These are phyloP conservation scores for Microcera coccophila DNA, from an alignment of 2,329 filamentous ascomycete species.

Conservation along the genomic window DNA sequence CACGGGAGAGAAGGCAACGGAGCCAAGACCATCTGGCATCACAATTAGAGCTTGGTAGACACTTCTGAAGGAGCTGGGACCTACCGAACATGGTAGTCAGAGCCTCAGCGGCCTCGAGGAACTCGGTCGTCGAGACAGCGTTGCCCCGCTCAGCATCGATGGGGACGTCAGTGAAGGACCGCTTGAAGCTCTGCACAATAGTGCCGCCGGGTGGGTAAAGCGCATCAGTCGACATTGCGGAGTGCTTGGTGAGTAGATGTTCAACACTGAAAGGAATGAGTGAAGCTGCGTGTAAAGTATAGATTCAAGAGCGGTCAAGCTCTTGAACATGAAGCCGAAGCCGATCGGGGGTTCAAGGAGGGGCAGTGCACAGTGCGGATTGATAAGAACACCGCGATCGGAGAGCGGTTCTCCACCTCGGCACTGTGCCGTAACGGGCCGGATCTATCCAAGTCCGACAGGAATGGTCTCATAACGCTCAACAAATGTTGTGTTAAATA, in stretches of 20 bases:
- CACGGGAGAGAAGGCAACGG: constrained; percentile 79
- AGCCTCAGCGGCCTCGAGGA: constrained; percentile 86
- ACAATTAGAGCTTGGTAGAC: constrained; percentile 8
- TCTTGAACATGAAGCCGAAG: constrained; percentile 16
- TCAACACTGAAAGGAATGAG: constrained; percentile 7
- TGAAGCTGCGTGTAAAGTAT: constrained; percentile 5
- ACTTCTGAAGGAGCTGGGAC: neutral
- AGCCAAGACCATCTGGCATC: constrained; percentile 56
- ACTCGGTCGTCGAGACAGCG: constrained; percentile 77
- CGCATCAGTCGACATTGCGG: constrained; percentile 48
- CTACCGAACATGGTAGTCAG: constrained; percentile 82
- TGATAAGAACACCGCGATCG: constrained; percentile 16
- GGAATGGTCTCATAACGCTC: too few species aligned
- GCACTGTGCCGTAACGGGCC: too few species aligned
- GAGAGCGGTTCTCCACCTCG: neutral
- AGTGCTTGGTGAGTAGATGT: constrained; percentile 7
- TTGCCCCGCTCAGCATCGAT: constrained; percentile 69
- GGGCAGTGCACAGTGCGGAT: constrained; percentile 26
- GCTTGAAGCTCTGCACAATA: constrained; percentile 80
- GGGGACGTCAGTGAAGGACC: constrained; percentile 79
- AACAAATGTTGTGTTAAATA: too few species aligned
- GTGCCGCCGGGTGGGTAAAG: constrained; percentile 63
- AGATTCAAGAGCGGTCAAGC: constrained; percentile 24
- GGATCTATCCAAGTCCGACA: too few species aligned
- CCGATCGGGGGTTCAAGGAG: constrained; percentile 19